Percentiles rank a stretch among this genome's conserved stretches.
phyloP scores from a whole-genome alignment of 2,329 filamentous ascomycete genomes.

The Myotisia sp. region DNA sequence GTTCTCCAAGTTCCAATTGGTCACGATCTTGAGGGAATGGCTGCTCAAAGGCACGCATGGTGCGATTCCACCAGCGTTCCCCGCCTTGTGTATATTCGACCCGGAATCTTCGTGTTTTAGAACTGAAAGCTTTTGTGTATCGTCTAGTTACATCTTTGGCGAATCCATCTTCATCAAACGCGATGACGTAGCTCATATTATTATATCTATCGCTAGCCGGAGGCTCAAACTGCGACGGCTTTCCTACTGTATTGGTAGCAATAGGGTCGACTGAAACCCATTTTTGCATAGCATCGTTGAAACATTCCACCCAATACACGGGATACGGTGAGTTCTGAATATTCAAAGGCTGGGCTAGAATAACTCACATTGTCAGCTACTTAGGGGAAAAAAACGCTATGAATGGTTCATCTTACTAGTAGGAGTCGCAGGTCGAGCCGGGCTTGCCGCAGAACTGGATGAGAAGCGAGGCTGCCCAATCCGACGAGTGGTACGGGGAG shows the following conservation, averaged over 20 bases:
- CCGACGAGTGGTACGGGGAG: constrained; percentile 16
- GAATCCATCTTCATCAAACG: constrained; percentile 65
- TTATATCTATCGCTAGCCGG: constrained; percentile 65
- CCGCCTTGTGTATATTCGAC: constrained; percentile 53
- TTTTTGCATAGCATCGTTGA: constrained; percentile 73
- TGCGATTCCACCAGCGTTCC: constrained; percentile 41
- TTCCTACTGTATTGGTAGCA: constrained; percentile 65
- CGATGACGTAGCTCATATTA: constrained; percentile 66
- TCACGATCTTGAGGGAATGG: constrained; percentile 50
- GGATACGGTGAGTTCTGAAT: constrained; percentile 53
- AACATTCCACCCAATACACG: constrained; percentile 87
- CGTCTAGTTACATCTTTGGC: constrained; percentile 75
- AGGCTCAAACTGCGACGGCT: constrained; percentile 64
- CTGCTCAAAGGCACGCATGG: constrained; percentile 28
- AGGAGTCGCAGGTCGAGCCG: constrained; percentile 9
- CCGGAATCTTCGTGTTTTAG: constrained; percentile 72
- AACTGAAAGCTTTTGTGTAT: constrained; percentile 77
- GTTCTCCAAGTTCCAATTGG: constrained; percentile 66
- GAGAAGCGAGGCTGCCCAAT: constrained; percentile 23
- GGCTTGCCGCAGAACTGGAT: constrained; percentile 6
- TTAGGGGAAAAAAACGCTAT: not conserved
- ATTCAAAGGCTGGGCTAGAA: not conserved
- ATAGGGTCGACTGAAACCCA: constrained; percentile 83
- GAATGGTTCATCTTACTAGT: constrained; percentile 5
- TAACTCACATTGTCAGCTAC: too few species aligned